Evolutionary conservation across 192 early-diverging fungal genomes (phyloP).

Genomic region (Physocladia obscura): DNA sequence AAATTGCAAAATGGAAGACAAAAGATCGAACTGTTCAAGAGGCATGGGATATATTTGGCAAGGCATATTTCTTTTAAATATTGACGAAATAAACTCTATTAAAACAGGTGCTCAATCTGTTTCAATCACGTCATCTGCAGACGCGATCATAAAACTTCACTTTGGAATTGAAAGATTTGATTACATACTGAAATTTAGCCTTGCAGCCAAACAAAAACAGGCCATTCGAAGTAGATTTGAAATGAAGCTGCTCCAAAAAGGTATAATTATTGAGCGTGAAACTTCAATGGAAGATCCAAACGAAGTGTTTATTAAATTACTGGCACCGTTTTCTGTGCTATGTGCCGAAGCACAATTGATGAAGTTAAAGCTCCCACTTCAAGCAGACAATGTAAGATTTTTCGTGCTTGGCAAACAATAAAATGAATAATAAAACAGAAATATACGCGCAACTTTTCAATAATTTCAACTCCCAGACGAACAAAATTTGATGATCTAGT

Average conservation of each 20-base stretch:
- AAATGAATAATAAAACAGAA: too few relatives aligned
- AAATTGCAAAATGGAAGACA: slow-evolving; percentile 27
- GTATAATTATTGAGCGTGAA: slow-evolving; percentile 27
- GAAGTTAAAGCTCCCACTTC: slow-evolving; percentile 25
- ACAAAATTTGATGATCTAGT: too few relatives aligned
- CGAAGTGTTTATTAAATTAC: slow-evolving; percentile 24
- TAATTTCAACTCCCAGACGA: too few relatives aligned
- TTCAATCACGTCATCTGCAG: slow-evolving; percentile 8
- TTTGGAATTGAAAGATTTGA: slow-evolving; percentile 25
- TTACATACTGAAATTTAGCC: slow-evolving; percentile 17
- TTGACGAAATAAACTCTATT: not conserved
- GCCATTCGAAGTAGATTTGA: slow-evolving; percentile 10
- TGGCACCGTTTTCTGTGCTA: slow-evolving; percentile 20
- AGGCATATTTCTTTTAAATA: not conserved
- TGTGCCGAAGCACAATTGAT: slow-evolving; percentile 31
- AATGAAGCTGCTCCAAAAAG: slow-evolving; percentile 14
- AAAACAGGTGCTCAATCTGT: not conserved
- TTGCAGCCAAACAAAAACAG: not conserved
- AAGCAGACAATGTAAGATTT: slow-evolving; percentile 15
- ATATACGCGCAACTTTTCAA: too few relatives aligned
- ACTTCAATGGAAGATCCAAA: slow-evolving; percentile 17
- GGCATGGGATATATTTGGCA: slow-evolving; percentile 25
- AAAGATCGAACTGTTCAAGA: not conserved
- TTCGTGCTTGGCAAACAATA: not conserved
- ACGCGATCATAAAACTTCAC: slow-evolving; percentile 21